Evolutionary conservation across 2,329 filamentous ascomycete species (phyloP), one percentile per base, ranked within the genome.

Genomic region (Aspergillus glaucus): DNA sequence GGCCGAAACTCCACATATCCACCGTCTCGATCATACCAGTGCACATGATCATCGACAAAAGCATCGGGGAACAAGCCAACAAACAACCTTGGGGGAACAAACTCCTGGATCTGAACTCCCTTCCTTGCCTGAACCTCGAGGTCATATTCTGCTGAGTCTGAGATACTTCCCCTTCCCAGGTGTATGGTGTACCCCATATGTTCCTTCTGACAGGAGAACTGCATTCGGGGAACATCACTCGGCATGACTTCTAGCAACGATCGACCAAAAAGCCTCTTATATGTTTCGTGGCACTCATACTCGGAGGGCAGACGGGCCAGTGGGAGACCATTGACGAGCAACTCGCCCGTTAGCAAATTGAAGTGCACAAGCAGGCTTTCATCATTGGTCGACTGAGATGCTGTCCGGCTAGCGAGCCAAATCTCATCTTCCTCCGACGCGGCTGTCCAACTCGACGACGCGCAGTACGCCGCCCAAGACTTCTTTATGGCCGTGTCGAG

Each of bases 21-120:
- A 0, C 46, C 55, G 1, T 54, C 40, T 1, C 61, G 3, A 19
- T 74, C 54, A 41, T 75, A 70, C 78, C 79, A 81, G 48, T 80
- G 77, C 0, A 68, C 62, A 46, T 66, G 73, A 0, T 70, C 52
- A 1, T 70, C 41, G 1, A 75, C 53, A 6, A 80, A 72, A 0
- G 52, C 42, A 0, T 50, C 47, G 10, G 69, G 69, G 6, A 73
- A 55, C 24, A 62, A 55, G 9, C 44, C 51, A 2, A 34, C 15
- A 6, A 72, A 58, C 19, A 61, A 45, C n/a, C 56, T 54, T 6
- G 54, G 50, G 0, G 66, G 62, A 12, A 73, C 50, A 21, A 67
- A 59, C 45, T 72, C 64, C 43, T 59, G 61, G 1, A 46, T 39
- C 8, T 51, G 47, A 3, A 39, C 36, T 1, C 55, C 50, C 19